Conservation (phyloP, 2,329 filamentous ascomycete species). For the Xylaria multiplex region DNA sequence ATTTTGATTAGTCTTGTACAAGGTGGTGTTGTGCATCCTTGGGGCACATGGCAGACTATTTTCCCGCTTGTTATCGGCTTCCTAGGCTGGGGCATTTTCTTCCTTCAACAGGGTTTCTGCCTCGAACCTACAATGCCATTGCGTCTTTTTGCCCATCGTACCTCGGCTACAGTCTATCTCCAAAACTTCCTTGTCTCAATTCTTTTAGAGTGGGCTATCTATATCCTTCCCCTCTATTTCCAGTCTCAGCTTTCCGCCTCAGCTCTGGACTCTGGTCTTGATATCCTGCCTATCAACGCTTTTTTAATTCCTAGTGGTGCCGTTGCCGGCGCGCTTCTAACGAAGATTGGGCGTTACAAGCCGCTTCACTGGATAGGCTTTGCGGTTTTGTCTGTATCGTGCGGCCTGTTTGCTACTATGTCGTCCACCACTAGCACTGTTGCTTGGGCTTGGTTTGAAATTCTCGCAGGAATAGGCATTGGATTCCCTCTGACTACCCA, state of each 20-base stretch:
- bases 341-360: conserved; percentile 31
- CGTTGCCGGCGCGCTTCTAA: not conserved
- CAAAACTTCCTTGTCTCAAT: conserved; percentile 52
- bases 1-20: conserved; percentile 28
- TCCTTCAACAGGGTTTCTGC: conserved; percentile 10
- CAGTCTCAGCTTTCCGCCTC: not conserved
- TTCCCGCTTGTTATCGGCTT: conserved; percentile 32
- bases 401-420: conserved; percentile 37
- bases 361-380: conserved; percentile 40
- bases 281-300: not conserved
- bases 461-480: conserved; percentile 44
- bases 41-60: conserved; percentile 27
- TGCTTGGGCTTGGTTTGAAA: not conserved
- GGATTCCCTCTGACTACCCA: not conserved
- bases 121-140: conserved; percentile 53
- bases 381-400: conserved; percentile 45
- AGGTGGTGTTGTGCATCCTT: conserved; percentile 19
- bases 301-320: not conserved
- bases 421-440: not conserved
- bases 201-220: conserved; percentile 49
- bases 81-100: conserved; percentile 20
- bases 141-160: conserved; percentile 56
- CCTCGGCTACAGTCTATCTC: conserved; percentile 46
- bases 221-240: conserved; percentile 57
- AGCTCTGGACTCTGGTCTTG: not conserved